A percentile compares a stretch with the other conserved stretches of the same genome.
phyloP scores from a whole-genome alignment of 352 stramenopile genomes.

The Globisporangium uncinulatum region DNA sequence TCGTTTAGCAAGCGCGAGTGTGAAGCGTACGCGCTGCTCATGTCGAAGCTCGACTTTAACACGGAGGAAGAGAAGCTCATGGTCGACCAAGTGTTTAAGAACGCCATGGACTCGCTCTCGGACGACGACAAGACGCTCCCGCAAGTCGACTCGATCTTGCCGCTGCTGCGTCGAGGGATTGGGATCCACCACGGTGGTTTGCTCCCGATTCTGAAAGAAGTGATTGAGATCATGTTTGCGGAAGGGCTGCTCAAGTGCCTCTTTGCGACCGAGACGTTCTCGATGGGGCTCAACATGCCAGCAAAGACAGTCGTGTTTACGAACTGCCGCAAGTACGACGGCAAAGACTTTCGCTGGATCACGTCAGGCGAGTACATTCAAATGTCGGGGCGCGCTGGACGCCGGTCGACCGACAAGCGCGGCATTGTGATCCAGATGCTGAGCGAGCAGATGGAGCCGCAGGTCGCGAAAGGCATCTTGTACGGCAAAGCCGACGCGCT shows the following conservation, averaged over 20 bases:
- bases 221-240: constrained; percentile 89
- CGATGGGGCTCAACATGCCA: constrained; percentile 99
- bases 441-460: constrained; percentile 98
- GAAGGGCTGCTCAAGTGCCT: constrained; percentile 98
- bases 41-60: constrained; percentile 96
- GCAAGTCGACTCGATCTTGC: constrained; percentile 96
- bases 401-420: constrained; percentile 96
- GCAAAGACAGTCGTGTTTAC: constrained; percentile 99
- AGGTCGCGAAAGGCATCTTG: constrained; percentile 93
- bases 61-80: constrained; percentile 97
- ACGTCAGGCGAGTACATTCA: constrained; percentile 94
- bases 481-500: constrained; percentile 74
- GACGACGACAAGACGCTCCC: constrained; percentile 97
- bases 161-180: constrained; percentile 97
- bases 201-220: constrained; percentile 99
- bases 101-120: constrained; percentile 96
- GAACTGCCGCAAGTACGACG: constrained; percentile 95
- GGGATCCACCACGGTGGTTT: constrained; percentile 99
- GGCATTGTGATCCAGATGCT: constrained; percentile 99
- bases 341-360: constrained; percentile 95
- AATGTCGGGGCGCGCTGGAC: constrained; percentile 96
- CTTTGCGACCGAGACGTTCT: constrained; percentile 98
- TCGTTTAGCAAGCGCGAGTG: constrained; percentile 99
- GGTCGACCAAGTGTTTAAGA: constrained; percentile 95
- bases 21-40: constrained; percentile 89